Base-by-base conservation (phyloP, 2,329 filamentous ascomycete species). In the Colletotrichum viniferum region DNA sequence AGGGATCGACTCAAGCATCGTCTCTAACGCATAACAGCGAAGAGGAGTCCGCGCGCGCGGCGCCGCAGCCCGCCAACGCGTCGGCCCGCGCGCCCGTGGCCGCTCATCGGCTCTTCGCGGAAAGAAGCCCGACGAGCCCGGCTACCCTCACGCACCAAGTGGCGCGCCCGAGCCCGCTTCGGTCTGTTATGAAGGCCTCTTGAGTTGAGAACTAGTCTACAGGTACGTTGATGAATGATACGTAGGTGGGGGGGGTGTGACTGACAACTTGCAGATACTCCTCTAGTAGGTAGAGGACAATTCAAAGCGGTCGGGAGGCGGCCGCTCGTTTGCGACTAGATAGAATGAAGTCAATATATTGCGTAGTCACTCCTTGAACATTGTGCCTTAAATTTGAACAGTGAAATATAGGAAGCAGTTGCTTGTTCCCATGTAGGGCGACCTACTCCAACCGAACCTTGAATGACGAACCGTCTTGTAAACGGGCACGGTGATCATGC, bases 1-100 rank as follows among this genome's bases (percentile, higher is more conserved):
- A 98, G 96, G 96, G 94, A 92, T 80, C 89, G 89, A 89, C 90
- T 93, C 94, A 91, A 91, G 90, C 86, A 84, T 81, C 84, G 84
- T 86, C 85, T 80, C 77, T 77, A 70, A 76, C 78, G 76, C 75
- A 82, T 77, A 78, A 82, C 80, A 79, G 81, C 78, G 80, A 81
- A 79, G 80, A 85, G 72, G 73, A 72, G 52, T 69, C 61, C 70
- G 76, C 76, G 69, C 73, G 60, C 70, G 66, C 74, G 73, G 67
- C 69, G 66, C 63, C 74, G 82, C 84, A 82, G 81, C 82, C 81
- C 81, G 80, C 78, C 76, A 82, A 82, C 81, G 80, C 78, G 77
- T 82, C 82, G 80, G 85, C 84, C 83, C 83, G 83, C 79, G 84
- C 81, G 85, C 83, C 83, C 79, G 78, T 80, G 80, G 83, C 81